phyloP scores from a whole-genome alignment of 345 rosid genomes.

The Aquilaria yunnanensis region DNA sequence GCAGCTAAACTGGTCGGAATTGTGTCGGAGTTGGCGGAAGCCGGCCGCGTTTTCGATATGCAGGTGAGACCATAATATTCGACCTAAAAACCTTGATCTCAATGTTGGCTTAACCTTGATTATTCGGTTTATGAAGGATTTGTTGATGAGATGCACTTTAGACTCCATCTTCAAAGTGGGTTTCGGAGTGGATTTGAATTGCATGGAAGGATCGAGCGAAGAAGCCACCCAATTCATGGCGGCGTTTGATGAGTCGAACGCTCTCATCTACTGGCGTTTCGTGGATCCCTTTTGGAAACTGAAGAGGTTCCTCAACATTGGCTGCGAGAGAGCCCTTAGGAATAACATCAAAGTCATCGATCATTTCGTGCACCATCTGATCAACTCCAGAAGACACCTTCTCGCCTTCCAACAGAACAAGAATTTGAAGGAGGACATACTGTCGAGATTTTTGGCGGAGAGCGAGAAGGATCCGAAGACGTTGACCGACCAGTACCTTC shows the following conservation, averaged over 20 bases:
- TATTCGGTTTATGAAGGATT: conserved; percentile 27
- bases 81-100: no score
- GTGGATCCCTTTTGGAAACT: conserved; percentile 70
- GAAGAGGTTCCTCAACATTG: conserved; percentile 44
- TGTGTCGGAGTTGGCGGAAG: conserved; percentile 22
- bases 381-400: conserved; percentile 38
- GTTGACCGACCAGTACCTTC: conserved; percentile 55
- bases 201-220: conserved; percentile 49
- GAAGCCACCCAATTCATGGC: conserved; percentile 42
- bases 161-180: conserved; percentile 81
- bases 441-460: conserved; percentile 55
- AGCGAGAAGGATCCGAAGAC: conserved; percentile 49
- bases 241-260: conserved; percentile 69
- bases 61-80: conserved; percentile 35
- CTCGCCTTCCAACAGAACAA: conserved; percentile 20
- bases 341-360: conserved; percentile 38
- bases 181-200: conserved; percentile 61
- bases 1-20: conserved; percentile 38
- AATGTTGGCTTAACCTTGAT: no score
- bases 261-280: conserved; percentile 39
- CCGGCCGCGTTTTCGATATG: conserved; percentile 42
- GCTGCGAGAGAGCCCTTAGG: conserved; percentile 47
- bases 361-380: conserved; percentile 41
- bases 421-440: conserved; percentile 59
- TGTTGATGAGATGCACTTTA: conserved; percentile 57